Base-by-base conservation (phyloP, 2,329 filamentous ascomycete species). In the Colletotrichum graminicola region DNA sequence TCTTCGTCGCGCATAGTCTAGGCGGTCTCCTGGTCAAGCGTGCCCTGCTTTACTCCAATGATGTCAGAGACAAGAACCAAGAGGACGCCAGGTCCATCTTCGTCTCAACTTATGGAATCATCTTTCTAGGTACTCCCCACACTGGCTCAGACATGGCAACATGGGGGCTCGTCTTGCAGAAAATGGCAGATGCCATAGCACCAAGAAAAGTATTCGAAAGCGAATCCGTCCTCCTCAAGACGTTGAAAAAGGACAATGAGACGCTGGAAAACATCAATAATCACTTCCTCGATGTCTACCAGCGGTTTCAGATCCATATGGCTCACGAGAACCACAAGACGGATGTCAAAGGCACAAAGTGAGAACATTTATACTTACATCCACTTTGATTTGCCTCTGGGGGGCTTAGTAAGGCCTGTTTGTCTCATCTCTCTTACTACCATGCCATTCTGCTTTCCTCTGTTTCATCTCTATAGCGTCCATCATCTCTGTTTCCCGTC, bases 101-200 rank as follows among this genome's bases (percentile, higher is more conserved):
- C 75, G 87, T 94, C 12, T 94, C 91, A 1, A 94, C 93, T 0
- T 94, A 91, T 76, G 93, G 90, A 32, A 88, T 94, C 68, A 85
- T 94, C 43, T 95, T 95, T 78, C 85, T 95, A 36, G 93, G 92
- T 18, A 95, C 93, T 18, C 93, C 93, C 8, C 93, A 94, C 78
- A 89, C 86, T 23, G 92, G 92, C 11, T 90, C 91, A 1, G 90
- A 91, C 73, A 81, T 91, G 2, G 92, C 92, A 1, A 86, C 88
- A 75, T 93, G 91, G 91, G 92, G 89, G 0, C 81, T 87, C 14
- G 82, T 92, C 66, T 81, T 94, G 43, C 91, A 94, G 79, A 87
- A 86, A 73, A 92, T 94, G 84, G 89, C 90, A 62, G 86, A 88
- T 64, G 87, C 88, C 0, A 85, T 93, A 21, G 78, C 93, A 14